phyloP scores from a whole-genome alignment of 2,329 filamentous ascomycete genomes.

The Aaosphaeria pasadenensis region DNA sequence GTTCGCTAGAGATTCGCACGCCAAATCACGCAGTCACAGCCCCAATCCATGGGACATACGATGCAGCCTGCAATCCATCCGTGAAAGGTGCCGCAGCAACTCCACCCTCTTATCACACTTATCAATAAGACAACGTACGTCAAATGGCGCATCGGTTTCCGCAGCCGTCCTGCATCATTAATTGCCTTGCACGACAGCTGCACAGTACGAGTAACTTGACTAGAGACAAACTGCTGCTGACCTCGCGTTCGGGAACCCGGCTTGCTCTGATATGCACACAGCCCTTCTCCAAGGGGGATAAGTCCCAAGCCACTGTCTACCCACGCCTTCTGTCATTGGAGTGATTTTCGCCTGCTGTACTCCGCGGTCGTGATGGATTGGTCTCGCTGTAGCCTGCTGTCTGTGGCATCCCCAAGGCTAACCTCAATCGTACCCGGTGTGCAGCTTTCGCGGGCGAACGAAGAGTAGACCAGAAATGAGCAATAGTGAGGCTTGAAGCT shows the following conservation, averaged over 20 bases:
- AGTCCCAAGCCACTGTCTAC: slow-evolving; percentile 11
- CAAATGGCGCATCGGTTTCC: too few species aligned
- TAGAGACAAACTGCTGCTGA: slow-evolving; percentile 11
- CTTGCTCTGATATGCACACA: slow-evolving; percentile 11
- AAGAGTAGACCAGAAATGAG: too few species aligned
- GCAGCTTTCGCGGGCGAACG: background rate
- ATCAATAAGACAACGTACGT: too few species aligned
- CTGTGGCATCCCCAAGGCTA: slow-evolving; percentile 5
- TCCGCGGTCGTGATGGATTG: slow-evolving; percentile 9
- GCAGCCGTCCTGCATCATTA: too few species aligned
- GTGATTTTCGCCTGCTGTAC: slow-evolving; percentile 8
- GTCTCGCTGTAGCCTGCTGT: slow-evolving; percentile 1
- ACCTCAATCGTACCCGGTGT: slow-evolving; percentile 5
- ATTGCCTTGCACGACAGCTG: too few species aligned
- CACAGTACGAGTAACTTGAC: background rate
- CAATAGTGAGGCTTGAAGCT: slow-evolving; percentile 8
- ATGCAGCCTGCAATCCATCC: too few species aligned
- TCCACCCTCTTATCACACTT: too few species aligned
- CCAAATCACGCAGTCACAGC: too few species aligned
- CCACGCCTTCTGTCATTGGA: slow-evolving; percentile 13
- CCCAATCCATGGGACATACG: too few species aligned
- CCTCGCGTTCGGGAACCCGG: slow-evolving; percentile 4
- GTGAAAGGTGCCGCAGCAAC: too few species aligned
- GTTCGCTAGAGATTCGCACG: too few species aligned
- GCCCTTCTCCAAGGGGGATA: slow-evolving; percentile 7